phyloP scores from a whole-genome alignment of 2,329 filamentous ascomycete genomes.

The Hypomyces perniciosus region DNA sequence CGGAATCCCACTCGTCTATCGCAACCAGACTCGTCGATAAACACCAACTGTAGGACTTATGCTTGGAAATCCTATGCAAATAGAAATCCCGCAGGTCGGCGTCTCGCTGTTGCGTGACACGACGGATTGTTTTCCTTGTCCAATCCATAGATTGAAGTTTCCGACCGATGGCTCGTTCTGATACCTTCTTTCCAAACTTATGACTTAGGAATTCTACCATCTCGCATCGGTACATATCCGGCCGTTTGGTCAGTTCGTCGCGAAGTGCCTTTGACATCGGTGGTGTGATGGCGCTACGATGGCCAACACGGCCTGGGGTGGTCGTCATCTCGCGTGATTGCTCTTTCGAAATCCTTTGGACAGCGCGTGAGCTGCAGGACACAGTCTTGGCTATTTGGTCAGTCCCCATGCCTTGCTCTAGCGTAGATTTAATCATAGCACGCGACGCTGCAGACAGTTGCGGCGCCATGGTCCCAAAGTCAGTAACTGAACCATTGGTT shows the following conservation, averaged over 20 bases:
- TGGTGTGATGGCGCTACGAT: constrained; percentile 18
- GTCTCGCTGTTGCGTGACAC: constrained; percentile 27
- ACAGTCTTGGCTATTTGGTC: background rate
- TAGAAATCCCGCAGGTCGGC: constrained; percentile 29
- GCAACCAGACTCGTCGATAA: constrained; percentile 30
- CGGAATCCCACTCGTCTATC: constrained; percentile 28
- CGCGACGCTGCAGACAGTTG: background rate
- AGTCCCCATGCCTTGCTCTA: background rate
- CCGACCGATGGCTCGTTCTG: constrained; percentile 17
- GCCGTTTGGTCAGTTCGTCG: constrained; percentile 21
- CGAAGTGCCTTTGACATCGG: constrained; percentile 20
- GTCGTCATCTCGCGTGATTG: background rate
- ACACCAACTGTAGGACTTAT: constrained; percentile 28
- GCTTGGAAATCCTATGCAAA: constrained; percentile 26
- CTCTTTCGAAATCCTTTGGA: background rate
- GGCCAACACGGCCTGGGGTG: constrained; percentile 12
- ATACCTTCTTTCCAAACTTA: constrained; percentile 7
- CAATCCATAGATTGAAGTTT: constrained; percentile 20
- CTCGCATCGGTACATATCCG: constrained; percentile 20
- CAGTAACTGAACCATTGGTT: too few species aligned
- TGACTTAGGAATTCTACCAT: constrained; percentile 18
- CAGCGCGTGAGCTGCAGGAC: background rate
- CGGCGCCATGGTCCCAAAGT: too few species aligned
- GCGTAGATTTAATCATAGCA: background rate
- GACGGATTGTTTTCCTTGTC: constrained; percentile 25